Conservation (phyloP, 2,329 filamentous ascomycete species). For the Aureobasidium sp. region DNA sequence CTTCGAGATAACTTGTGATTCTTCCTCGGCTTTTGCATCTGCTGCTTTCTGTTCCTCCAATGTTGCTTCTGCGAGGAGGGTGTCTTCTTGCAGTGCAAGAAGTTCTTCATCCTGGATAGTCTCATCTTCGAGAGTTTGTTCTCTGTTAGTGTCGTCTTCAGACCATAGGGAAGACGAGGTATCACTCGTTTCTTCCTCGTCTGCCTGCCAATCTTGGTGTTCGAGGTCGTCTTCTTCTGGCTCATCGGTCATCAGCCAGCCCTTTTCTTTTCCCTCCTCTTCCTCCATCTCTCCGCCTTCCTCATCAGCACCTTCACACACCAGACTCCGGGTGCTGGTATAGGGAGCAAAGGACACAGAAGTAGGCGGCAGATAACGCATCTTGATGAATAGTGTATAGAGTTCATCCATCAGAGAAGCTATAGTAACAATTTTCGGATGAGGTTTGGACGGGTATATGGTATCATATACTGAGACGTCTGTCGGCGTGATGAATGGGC, state of each 20-base stretch:
- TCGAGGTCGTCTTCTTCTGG: slow-evolving; percentile 1
- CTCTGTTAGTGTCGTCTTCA: not conserved
- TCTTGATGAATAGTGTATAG: slow-evolving; percentile 8
- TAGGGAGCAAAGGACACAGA: slow-evolving; percentile 8
- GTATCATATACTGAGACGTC: not conserved
- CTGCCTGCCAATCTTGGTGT: not conserved
- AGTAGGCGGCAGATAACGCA: not conserved
- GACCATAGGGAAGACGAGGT: not conserved
- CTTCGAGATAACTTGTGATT: not conserved
- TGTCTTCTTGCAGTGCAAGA: not conserved
- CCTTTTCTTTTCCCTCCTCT: not conserved
- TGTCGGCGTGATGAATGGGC: not conserved
- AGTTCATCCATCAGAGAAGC: slow-evolving; percentile 5
- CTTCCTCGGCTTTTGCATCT: not conserved
- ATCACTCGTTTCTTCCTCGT: not conserved
- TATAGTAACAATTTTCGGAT: not conserved
- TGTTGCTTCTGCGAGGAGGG: not conserved
- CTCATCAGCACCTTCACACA: not conserved
- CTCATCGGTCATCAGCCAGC: not conserved
- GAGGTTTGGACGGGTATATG: not conserved
- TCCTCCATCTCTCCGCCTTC: not conserved
- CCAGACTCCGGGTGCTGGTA: not conserved
- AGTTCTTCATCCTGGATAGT: not conserved
- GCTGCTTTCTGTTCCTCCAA: not conserved
- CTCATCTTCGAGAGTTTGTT: not conserved